Evolutionary conservation across 208 protist genomes (phyloP), one percentile per base, ranked within the genome.

Genomic region (Acanthamoeba lenticulata): DNA sequence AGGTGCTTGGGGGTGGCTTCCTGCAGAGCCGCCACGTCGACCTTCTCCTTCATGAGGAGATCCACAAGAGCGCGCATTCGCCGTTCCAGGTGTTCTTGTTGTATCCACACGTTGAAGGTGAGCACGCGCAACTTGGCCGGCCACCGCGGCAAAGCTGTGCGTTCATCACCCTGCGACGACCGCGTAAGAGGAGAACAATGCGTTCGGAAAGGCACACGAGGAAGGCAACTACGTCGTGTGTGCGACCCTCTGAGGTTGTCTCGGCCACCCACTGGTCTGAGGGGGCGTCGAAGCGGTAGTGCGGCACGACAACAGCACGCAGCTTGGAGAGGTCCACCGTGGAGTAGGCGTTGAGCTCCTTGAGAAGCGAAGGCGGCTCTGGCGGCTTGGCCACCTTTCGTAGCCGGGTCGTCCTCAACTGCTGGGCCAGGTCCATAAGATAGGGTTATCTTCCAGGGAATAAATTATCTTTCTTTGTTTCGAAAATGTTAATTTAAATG

Each of bases 61-160:
- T 6, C 0, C 17, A 77, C 67, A 24, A 77, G 67, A 0, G 67
- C 67, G 17, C 36, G 1, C 9, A 77, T 77, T 40, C 67, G 19
- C 67, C 40, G 29, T 24, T 77, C 67, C 2, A 77, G 29, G 67
- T 17, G 27, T 24, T 77, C 36, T 32, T 77, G 34, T 27, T 77
- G 36, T 13, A 77, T 77, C 67, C 67, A 77, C 32, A 77, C 67
- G 34, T 77, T 77, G 67, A 77, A 77, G 3, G 67, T 77, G 29
- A 77, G 29, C 24, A 77, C 36, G 6, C 67, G 24, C 67, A 77
- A 21, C 34, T 42, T 77, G 1, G 67, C 0, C 15, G 67, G 67
- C 67, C 11, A 60, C 52, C n/a, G n/a, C n/a, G n/a, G n/a, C n/a
- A n/a, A n/a, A n/a, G n/a, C 52, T 60, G 52, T 21, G 21, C 52